Evolutionary conservation across 1,284 basidiomycete species (phyloP), one percentile per base, ranked within the genome.

Genomic region (Fomitopsis palustris): DNA sequence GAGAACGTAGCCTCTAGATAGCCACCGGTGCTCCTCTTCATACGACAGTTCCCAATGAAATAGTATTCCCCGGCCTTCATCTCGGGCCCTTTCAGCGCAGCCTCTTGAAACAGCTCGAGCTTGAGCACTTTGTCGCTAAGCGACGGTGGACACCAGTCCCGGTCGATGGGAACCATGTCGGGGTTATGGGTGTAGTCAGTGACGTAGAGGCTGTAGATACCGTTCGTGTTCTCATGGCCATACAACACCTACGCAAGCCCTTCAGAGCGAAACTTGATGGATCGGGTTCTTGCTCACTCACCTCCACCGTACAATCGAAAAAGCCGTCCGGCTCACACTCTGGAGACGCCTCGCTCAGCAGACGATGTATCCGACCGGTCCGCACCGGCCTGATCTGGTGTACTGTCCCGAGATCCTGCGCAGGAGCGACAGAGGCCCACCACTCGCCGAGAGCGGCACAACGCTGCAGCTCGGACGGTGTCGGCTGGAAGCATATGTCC

Each of bases 231-330:
- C 35, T 63, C 37, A 53, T 78, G 74, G 1, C 74, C 78, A 55
- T 79, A 69, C 4, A 87, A 61, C 21, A 87, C 72, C 86, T 88
- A 61, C n/a, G 4, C 19, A 6, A 23, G 19, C 7, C n/a, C 19
- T 6, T 43, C 19, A 23, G n/a, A 43, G n/a, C n/a, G n/a, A n/a
- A n/a, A n/a, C n/a, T n/a, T n/a, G n/a, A n/a, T n/a, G n/a, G n/a
- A n/a, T n/a, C n/a, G n/a, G n/a, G n/a, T 37, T 9, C 35, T 6
- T 14, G 16, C 35, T 27, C 10, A n/a, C 78, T 63, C 61, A 88
- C 87, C 78, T 89, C 83, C 7, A 88, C 78, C 0, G 85, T 88
- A 60, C 86, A 88, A 61, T 90, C 78, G 64, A 90, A 88, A 67
- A 79, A 89, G 0, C 83, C 85, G 12, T 64, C 56, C 2, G 67